Percentiles rank a stretch among this genome's conserved stretches.
phyloP scores from a whole-genome alignment of 257 asterid species.

The Ballota nigra region DNA sequence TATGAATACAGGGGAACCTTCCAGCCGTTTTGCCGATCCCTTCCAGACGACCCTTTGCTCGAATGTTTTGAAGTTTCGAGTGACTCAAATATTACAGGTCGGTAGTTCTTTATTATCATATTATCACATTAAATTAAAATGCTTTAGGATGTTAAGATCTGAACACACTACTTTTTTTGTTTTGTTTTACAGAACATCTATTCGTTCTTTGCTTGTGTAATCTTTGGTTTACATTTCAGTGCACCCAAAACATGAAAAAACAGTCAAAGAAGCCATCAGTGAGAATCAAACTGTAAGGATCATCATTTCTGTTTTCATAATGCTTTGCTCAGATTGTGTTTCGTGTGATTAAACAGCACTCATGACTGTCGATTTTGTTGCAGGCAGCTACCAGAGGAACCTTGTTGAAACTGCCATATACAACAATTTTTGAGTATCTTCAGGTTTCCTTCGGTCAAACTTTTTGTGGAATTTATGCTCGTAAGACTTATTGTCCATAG shows the following conservation, averaged over 20 bases:
- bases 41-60: constrained; percentile 91
- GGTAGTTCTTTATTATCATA: constrained; percentile 19
- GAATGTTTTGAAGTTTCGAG: constrained; percentile 61
- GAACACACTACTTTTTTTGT: background rate
- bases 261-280: constrained; percentile 54
- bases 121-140: background rate
- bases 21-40: constrained; percentile 81
- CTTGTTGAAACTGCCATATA: constrained; percentile 81
- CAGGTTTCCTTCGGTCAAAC: constrained; percentile 50
- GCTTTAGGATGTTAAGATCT: constrained; percentile 9
- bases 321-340: constrained; percentile 1
- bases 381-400: constrained; percentile 65
- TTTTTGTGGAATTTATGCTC: background rate
- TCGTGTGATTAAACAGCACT: constrained; percentile 12
- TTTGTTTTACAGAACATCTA: background rate
- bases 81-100: constrained; percentile 64
- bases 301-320: constrained; percentile 2
- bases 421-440: constrained; percentile 90
- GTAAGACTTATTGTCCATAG: background rate
- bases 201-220: constrained; percentile 19
- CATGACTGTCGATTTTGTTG: constrained; percentile 24
- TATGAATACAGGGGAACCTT: constrained; percentile 67
- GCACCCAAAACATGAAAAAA: constrained; percentile 40
- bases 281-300: constrained; percentile 51
- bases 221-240: constrained; percentile 43